Evolutionary conservation across 2,329 filamentous ascomycete genomes (phyloP).

Genomic region (Aspergillus sp.): DNA sequence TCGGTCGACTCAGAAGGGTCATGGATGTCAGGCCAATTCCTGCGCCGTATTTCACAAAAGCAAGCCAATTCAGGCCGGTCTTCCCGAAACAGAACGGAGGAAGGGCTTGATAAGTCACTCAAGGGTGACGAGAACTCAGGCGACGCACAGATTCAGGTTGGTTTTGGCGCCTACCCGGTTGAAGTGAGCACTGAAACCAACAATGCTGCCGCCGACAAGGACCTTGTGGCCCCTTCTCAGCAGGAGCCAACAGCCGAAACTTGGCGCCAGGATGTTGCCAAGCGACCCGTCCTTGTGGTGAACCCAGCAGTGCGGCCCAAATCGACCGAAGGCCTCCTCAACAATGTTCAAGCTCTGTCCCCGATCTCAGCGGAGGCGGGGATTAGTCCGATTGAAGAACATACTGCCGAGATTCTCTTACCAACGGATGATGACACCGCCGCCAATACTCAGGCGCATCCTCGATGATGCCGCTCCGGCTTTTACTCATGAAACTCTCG

Average conservation of each 20-base stretch:
- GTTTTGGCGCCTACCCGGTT: constrained; percentile 49
- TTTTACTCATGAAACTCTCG: constrained; percentile 4
- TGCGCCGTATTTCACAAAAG: constrained; percentile 50
- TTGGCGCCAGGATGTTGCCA: constrained; percentile 54
- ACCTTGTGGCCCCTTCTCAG: constrained; percentile 23
- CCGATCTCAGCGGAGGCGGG: constrained; percentile 35
- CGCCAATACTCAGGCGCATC: not conserved
- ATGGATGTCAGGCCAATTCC: constrained; percentile 80
- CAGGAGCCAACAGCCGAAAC: constrained; percentile 36
- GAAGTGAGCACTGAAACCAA: constrained; percentile 47
- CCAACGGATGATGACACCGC: constrained; percentile 44
- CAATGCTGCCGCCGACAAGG: constrained; percentile 53
- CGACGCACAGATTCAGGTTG: constrained; percentile 70
- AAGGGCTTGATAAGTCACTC: constrained; percentile 48
- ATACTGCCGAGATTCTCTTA: constrained; percentile 52
- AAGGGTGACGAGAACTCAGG: constrained; percentile 64
- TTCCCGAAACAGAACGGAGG: constrained; percentile 45
- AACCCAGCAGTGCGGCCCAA: constrained; percentile 58
- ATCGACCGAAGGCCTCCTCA: constrained; percentile 61
- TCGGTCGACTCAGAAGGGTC: constrained; percentile 95
- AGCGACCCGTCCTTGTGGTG: constrained; percentile 62
- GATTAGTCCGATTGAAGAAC: constrained; percentile 32
- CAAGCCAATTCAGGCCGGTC: constrained; percentile 34
- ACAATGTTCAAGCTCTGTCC: constrained; percentile 46
- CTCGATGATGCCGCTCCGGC: not conserved